Percentiles rank a stretch among this genome's conserved stretches.
These are phyloP conservation scores for Galeopsis tetrahit DNA, from an alignment of 257 asterid genomes.

Conservation along the genomic window DNA sequence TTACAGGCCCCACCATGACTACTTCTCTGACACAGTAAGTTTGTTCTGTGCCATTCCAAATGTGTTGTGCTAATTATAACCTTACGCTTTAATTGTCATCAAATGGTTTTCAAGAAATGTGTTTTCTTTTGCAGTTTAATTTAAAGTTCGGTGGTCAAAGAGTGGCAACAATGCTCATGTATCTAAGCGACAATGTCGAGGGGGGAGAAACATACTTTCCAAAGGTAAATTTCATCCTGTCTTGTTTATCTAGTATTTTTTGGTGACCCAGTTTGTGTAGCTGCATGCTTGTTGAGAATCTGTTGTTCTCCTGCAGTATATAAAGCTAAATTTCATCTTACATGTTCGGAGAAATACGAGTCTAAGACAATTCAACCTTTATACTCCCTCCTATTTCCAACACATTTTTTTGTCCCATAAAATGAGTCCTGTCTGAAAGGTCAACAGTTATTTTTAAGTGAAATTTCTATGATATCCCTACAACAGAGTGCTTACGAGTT, in stretches of 20 bases:
- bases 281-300: constrained; percentile 7
- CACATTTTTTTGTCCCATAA: not conserved
- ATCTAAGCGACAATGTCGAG: constrained; percentile 71
- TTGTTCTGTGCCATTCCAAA: constrained; percentile 19
- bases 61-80: constrained; percentile 22
- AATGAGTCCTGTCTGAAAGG: not conserved
- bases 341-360: constrained; percentile 7
- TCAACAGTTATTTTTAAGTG: not conserved
- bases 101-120: constrained; percentile 17
- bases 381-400: not conserved
- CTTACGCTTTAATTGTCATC: constrained; percentile 23
- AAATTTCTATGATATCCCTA: not conserved
- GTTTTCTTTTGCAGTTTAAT: constrained; percentile 58
- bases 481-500: not conserved
- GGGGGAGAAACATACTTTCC: constrained; percentile 83
- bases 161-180: constrained; percentile 77
- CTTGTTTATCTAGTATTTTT: constrained; percentile 10
- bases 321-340: constrained; percentile 19
- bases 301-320: constrained; percentile 8
- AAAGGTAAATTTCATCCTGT: constrained; percentile 15
- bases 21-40: constrained; percentile 76
- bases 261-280: not conserved
- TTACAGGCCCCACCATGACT: constrained; percentile 84
- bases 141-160: constrained; percentile 71
- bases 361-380: not conserved